These are phyloP conservation scores for Plectranthus barbatus DNA, from an alignment of 257 asterid genomes.

Conservation along the genomic window DNA sequence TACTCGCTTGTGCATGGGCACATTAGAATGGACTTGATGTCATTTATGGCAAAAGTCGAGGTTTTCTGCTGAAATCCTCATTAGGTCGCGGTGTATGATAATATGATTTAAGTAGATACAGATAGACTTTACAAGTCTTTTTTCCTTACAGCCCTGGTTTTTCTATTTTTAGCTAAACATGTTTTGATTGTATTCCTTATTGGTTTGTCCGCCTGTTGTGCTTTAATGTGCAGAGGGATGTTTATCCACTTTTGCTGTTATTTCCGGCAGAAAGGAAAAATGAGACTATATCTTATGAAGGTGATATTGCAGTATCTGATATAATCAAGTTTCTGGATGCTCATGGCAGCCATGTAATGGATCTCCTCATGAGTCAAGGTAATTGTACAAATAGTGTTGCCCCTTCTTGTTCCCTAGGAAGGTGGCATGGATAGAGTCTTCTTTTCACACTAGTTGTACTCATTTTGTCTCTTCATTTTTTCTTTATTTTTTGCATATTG, in stretches of 20 bases:
- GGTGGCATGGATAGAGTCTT: background rate
- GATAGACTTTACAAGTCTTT: background rate
- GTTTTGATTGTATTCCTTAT: background rate
- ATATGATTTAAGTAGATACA: too few species aligned
- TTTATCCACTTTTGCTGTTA: slow-evolving; percentile 71
- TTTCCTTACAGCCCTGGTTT: background rate
- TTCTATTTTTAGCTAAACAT: slow-evolving; percentile 4
- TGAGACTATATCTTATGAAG: slow-evolving; percentile 49
- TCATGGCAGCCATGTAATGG: slow-evolving; percentile 48
- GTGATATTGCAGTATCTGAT: slow-evolving; percentile 61
- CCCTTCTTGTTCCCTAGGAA: background rate
- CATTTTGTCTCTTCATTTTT: background rate
- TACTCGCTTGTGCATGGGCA: background rate
- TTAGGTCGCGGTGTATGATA: too few species aligned
- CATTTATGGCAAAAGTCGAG: too few species aligned
- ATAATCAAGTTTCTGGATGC: slow-evolving; percentile 64
- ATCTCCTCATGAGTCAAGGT: slow-evolving; percentile 54
- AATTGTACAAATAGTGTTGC: slow-evolving; percentile 16
- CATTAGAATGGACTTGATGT: too few species aligned
- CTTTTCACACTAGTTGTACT: background rate
- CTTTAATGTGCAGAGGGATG: slow-evolving; percentile 63
- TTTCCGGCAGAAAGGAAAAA: slow-evolving; percentile 69
- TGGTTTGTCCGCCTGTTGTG: slow-evolving; percentile 9
- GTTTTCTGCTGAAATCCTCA: too few species aligned
- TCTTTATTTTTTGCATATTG: background rate